Base-by-base conservation (phyloP, 164 flowering plant genomes). In the Warburgia ugandensis region DNA sequence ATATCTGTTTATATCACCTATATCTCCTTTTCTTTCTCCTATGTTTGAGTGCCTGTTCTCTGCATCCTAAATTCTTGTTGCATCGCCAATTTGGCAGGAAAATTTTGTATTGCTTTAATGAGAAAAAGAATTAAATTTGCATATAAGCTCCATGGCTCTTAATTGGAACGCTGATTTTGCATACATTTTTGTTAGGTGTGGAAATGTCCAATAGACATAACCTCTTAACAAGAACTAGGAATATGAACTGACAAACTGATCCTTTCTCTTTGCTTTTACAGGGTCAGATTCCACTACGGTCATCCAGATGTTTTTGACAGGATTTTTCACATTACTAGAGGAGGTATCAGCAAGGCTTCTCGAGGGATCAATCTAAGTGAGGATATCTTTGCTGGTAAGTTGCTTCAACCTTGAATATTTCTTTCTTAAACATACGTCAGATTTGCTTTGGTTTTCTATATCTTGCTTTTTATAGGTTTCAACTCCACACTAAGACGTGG, bases 261-360 rank as follows among this genome's bases (percentile, higher is more conserved):
- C 27, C n/a, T 45, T 37, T n/a, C 3, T 50, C 5, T 19, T 19
- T 53, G 63, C 53, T 37, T 56, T 68, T 65, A 16, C 57, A 94
- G 99, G 92, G 84, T 89, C 43, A 81, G 97, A 1, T 94, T 89
- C 74, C 99, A 94, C 50, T 94, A 94, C 68, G 99, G 99, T 42
- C 99, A 94, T 78, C 99, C 97, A 27, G 99, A 94, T 65, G 96
- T 94, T 10, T 94, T 94, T 59, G 97, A 94, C 59, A 73, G 99
- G 65, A 68, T 89, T 36, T 94, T 94, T 62, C 99, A 94, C 76
- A 77, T 94, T 33, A 94, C 99, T 29, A 83, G 95, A 52, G 97
- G 96, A 40, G 99, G 99, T 46, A 83, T 94, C 49, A 94, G 99
- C 72, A 94, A 94, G 68, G 87, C 96, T 59, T 94, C 99, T 42